Evolutionary conservation across 192 early-diverging fungal species (phyloP).

Genomic region (Coemansia sp.): DNA sequence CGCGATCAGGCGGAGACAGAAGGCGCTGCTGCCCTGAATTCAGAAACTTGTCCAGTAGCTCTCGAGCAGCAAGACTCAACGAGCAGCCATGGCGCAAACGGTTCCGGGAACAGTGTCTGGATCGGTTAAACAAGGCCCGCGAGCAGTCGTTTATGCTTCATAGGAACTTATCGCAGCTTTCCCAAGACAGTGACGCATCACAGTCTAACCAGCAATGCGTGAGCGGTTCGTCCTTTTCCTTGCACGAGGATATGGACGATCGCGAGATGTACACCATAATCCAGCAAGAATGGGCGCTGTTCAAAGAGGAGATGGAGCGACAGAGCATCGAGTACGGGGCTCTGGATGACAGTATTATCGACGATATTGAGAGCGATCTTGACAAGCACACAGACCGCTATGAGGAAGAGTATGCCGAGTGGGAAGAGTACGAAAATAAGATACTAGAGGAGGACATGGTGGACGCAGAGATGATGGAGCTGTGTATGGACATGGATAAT

Average conservation of each 20-base stretch:
- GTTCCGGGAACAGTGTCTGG: conserved; percentile 43
- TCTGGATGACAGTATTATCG: conserved; percentile 30
- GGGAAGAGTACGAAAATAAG: conserved; percentile 42
- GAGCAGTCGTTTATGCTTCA: conserved; percentile 39
- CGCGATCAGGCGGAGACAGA: conserved; percentile 35
- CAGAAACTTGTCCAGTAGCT: conserved; percentile 35
- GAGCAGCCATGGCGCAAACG: conserved; percentile 49
- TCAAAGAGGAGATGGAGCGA: conserved; percentile 44
- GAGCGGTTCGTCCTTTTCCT: background rate
- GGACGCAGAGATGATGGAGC: conserved; percentile 32
- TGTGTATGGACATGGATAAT: conserved; percentile 13
- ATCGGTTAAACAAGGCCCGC: conserved; percentile 34
- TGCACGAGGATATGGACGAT: conserved; percentile 21
- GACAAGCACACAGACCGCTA: background rate
- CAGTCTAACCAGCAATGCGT: background rate
- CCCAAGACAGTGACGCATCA: background rate
- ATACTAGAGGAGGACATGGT: conserved; percentile 39
- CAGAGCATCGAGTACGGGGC: conserved; percentile 39
- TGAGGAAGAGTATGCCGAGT: conserved; percentile 30
- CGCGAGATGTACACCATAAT: conserved; percentile 40
- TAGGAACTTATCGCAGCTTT: conserved; percentile 23
- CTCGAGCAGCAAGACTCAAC: conserved; percentile 24
- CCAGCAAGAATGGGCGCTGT: conserved; percentile 47
- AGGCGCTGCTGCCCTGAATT: conserved; percentile 15
- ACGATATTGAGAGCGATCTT: conserved; percentile 41